phyloP scores from a whole-genome alignment of 805 yeast species.

The Sugiyamaella americana region DNA sequence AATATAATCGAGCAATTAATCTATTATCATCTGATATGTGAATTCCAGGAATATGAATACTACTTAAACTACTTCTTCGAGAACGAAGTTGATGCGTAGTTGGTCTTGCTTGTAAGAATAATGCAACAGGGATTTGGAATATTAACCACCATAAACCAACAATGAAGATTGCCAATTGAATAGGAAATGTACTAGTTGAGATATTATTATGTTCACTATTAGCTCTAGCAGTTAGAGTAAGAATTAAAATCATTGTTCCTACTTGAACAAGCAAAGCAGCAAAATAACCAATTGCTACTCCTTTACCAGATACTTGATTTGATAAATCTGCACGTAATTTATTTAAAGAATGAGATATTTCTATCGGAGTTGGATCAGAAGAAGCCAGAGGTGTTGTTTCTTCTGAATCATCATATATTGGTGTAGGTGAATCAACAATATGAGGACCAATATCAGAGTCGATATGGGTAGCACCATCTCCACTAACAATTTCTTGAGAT shows the following conservation, averaged over 20 bases:
- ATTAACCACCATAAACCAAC: constrained; percentile 76
- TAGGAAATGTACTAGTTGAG: constrained; percentile 31
- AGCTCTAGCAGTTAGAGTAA: constrained; percentile 19
- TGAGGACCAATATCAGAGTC: not conserved
- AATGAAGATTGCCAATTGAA: constrained; percentile 53
- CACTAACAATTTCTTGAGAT: not conserved
- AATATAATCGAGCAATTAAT: constrained; percentile 4
- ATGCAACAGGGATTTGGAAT: constrained; percentile 57
- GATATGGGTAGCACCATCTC: not conserved
- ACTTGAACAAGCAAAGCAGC: constrained; percentile 66
- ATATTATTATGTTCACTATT: not conserved
- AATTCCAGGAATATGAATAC: constrained; percentile 6
- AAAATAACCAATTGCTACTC: constrained; percentile 64
- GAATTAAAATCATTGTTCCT: constrained; percentile 47
- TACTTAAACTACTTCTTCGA: constrained; percentile 3
- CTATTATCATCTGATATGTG: constrained; percentile 1
- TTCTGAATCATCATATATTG: not conserved
- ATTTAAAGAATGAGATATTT: not conserved
- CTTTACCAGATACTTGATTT: constrained; percentile 50
- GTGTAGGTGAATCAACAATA: not conserved
- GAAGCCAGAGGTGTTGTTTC: not conserved
- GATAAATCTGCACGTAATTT: constrained; percentile 19
- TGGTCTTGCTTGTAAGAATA: constrained; percentile 42
- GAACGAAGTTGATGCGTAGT: constrained; percentile 33
- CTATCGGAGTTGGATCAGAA: not conserved